phyloP scores from a whole-genome alignment of 2,329 filamentous ascomycete species.

The Diplodia seriata region DNA sequence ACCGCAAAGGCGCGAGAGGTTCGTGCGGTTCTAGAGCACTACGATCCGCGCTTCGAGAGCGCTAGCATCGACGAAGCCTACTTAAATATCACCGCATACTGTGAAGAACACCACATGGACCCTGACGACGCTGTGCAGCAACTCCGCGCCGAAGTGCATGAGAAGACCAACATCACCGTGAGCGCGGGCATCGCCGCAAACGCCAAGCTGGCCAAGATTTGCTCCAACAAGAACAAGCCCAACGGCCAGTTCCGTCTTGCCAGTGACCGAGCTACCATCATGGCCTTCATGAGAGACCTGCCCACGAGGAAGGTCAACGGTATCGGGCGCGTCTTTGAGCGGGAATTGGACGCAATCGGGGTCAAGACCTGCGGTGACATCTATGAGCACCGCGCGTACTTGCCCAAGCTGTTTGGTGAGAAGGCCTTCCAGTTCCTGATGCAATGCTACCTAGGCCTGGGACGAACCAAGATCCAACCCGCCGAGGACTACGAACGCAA shows the following conservation, averaged over 20 bases:
- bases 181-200: conserved; percentile 96
- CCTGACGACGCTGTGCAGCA: conserved; percentile 78
- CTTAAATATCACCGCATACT: conserved; percentile 89
- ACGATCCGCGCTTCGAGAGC: conserved; percentile 89
- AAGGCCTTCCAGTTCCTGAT: conserved; percentile 90
- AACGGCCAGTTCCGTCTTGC: conserved; percentile 87
- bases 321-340: conserved; percentile 90
- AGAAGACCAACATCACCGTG: conserved; percentile 82
- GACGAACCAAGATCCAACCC: conserved; percentile 82
- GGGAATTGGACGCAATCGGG: conserved; percentile 86
- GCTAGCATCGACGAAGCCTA: conserved; percentile 97
- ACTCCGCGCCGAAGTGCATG: conserved; percentile 77
- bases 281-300: conserved; percentile 84
- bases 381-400: conserved; percentile 73
- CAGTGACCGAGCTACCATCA: conserved; percentile 74
- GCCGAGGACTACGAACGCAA: conserved; percentile 91
- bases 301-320: conserved; percentile 93
- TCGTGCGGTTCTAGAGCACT: conserved; percentile 79
- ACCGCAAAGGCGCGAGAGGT: conserved; percentile 88
- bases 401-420: conserved; percentile 83
- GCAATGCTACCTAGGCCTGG: conserved; percentile 82
- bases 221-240: conserved; percentile 94
- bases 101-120: conserved; percentile 68
- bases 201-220: conserved; percentile 91
- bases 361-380: conserved; percentile 90